Base-by-base conservation (phyloP, 805 yeast genomes). In the Ogataea glucozyma region DNA sequence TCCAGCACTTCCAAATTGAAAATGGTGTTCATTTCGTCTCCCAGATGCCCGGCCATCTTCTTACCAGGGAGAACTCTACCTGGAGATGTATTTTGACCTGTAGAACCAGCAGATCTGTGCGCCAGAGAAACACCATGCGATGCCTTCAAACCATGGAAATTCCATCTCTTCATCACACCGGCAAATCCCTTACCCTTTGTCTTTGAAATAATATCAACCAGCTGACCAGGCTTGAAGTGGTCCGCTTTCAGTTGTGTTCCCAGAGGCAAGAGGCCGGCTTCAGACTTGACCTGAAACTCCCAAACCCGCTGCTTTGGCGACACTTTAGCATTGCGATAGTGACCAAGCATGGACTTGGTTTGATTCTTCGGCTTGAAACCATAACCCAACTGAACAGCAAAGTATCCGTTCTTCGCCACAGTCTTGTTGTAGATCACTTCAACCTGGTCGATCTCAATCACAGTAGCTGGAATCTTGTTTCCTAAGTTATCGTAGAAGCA, bases 31-130 rank as follows among this genome's bases (percentile, higher is more conserved):
- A 71, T 73, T 42, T 77, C 73, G 48, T 79, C 83, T 53, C 99
- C 99, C 93, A 90, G 84, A 65, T 87, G 86, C 52, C 99, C 99
- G 26, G 98, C 95, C 99, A 93, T 91, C 69, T 89, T 91, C 71
- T 88, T 90, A 18, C 97, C 98, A 12, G 97, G 98, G 49, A 89
- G 72, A 40, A 89, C 88, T 72, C 99, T 85, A 59, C 96, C 97
- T 11, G 99, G 99, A 49, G 88, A 85, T 53, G 93, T 95, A 60
- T 87, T 86, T 65, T 84, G 88, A 79, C 99, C 99, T 57, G 85
- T 89, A 23, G 97, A 90, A 77, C 99, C 99, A 57, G 95, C 96
- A 44, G 89, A 82, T 76, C 99, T 85, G 65, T 93, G 98, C 26
- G 91, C 84, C 38, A 78, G 72, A 21, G 99, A 88, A 19, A 87